Percentiles rank a stretch among this genome's conserved stretches.
Evolutionary conservation across 2,329 filamentous ascomycete genomes (phyloP).

Genomic region (Verticillium isaacii): DNA sequence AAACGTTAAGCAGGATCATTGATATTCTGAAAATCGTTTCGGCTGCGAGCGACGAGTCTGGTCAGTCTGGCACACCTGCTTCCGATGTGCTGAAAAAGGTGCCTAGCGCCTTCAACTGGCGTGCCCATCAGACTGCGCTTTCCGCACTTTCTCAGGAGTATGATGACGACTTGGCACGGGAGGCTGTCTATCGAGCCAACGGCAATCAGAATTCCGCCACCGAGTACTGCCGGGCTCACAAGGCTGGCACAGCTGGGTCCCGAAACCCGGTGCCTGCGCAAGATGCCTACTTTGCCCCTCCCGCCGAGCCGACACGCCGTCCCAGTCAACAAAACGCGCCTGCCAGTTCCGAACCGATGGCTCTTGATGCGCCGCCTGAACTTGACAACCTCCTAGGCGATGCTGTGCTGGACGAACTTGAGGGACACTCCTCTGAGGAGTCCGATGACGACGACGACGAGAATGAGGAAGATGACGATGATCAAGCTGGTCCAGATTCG

Average conservation of each 20-base stretch:
- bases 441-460: slow-evolving; percentile 19
- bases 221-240: slow-evolving; percentile 71
- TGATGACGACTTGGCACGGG: slow-evolving; percentile 60
- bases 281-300: slow-evolving; percentile 40
- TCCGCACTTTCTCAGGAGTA: slow-evolving; percentile 20
- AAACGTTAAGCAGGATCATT: slow-evolving; percentile 73
- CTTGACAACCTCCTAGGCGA: slow-evolving; percentile 19
- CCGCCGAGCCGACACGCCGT: slow-evolving; percentile 14
- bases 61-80: slow-evolving; percentile 28
- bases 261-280: slow-evolving; percentile 63
- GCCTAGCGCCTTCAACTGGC: slow-evolving; percentile 43
- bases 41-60: slow-evolving; percentile 67
- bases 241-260: slow-evolving; percentile 49
- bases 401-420: slow-evolving; percentile 14
- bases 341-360: slow-evolving; percentile 22
- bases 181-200: slow-evolving; percentile 80
- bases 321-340: slow-evolving; percentile 17
- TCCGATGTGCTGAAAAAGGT: slow-evolving; percentile 39
- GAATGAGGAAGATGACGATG: slow-evolving; percentile 10
- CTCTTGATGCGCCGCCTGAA: slow-evolving; percentile 21
- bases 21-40: slow-evolving; percentile 78
- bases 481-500: neutral
- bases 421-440: slow-evolving; percentile 17
- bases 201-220: slow-evolving; percentile 55
- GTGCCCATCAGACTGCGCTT: slow-evolving; percentile 2